Evolutionary conservation across 2,329 filamentous ascomycete genomes (phyloP), one percentile per base, ranked within the genome.

Genomic region (Didymella keratinophila): DNA sequence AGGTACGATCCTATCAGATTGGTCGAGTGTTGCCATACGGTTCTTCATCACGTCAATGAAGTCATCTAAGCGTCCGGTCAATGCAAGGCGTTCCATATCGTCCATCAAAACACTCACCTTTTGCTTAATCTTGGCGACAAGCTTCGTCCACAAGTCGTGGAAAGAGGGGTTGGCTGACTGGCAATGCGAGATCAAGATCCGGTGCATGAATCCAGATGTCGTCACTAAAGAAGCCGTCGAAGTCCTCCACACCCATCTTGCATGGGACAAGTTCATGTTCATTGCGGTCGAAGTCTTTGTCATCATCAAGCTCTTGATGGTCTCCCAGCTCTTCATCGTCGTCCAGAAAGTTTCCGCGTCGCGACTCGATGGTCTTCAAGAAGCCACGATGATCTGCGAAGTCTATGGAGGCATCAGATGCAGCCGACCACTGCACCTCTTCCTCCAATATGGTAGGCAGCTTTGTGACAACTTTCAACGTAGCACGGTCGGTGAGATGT

Each of bases 361-460:
- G 44, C 10, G 5, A 5, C 12, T 28, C n/a, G 3, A 39, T 32
- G 16, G 23, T 2, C 23, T 18, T 20, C 12, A 39, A 2, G 8
- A 23, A 20, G 0, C 44, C n/a, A 23, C n/a, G 43, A 25, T 23
- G 36, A 10, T 44, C 30, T 23, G 44, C 27, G 27, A 52, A 52
- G 28, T 39, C 48, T 21, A 43, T 36, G 16, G 54, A 48, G 18
- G 20, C 36, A 43, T 21, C 16, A 6, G 46, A 43, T 30, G 37
- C 9, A n/a, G 28, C 34, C 14, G 43, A 48, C 21, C 2, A 14
- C 9, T 30, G 28, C 12, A 48, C 48, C 10, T 48, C n/a, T 28
- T 47, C 54, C 20, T 52, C 55, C 18, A 18, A 14, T n/a, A 52
- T 47, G 4, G 23, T 36, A 18, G 43, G 36, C 18, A 52, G 30